A percentile compares a stretch with the other conserved stretches of the same genome.
Conservation (phyloP, 106 monocot species). For the Allium fistulosum region DNA sequence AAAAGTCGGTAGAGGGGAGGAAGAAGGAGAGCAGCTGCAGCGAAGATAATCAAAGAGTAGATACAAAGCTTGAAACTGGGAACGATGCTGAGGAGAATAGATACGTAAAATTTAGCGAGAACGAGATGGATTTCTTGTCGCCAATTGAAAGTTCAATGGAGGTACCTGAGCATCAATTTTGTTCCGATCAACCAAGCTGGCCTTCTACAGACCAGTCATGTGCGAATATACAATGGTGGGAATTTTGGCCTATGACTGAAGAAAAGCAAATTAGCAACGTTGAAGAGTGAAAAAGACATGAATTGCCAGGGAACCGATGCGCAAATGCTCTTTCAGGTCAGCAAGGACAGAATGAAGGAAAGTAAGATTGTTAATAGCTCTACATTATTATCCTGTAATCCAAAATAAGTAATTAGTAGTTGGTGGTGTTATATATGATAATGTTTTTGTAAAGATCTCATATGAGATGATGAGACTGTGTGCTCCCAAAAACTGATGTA, state of each 20-base stretch:
- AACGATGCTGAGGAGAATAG: slow-evolving; percentile 13
- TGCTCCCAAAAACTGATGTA: not conserved
- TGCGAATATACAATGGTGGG: slow-evolving; percentile 40
- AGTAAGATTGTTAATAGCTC: slow-evolving; percentile 7
- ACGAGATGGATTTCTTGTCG: not conserved
- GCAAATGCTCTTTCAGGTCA: too few species aligned
- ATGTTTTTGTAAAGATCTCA: not conserved
- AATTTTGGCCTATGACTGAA: slow-evolving; percentile 45
- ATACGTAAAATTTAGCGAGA: not conserved
- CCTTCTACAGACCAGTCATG: slow-evolving; percentile 20
- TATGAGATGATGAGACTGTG: slow-evolving; percentile 1
- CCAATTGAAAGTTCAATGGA: not conserved
- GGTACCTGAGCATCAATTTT: slow-evolving; percentile 19
- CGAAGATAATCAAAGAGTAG: not conserved
- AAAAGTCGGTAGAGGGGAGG: slow-evolving; percentile 5
- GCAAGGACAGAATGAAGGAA: not conserved
- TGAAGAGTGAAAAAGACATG: not conserved
- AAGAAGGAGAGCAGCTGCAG: slow-evolving; percentile 8
- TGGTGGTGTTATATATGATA: not conserved
- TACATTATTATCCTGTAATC: slow-evolving; percentile 5
- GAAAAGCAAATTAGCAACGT: not conserved
- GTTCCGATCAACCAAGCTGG: slow-evolving; percentile 18
- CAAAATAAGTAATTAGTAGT: not conserved
- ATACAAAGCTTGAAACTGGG: slow-evolving; percentile 3
- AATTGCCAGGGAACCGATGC: not conserved